Evolutionary conservation across 1,139 yeast species (phyloP), one percentile per base, ranked within the genome.

Genomic region (Oligophagozyma castellii): DNA sequence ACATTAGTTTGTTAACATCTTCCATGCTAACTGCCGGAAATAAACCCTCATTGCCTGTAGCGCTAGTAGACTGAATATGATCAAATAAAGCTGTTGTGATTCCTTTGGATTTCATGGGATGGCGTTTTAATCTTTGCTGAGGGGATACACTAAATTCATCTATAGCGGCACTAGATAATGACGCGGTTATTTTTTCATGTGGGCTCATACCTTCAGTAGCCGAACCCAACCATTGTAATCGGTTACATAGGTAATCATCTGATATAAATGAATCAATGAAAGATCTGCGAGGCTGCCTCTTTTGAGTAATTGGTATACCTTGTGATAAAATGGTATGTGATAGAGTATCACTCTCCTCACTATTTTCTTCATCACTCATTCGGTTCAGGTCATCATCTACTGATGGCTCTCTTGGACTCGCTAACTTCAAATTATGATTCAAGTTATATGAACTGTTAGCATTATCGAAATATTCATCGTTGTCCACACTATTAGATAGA

Each of bases 261-360:
- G 34, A 23, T 34, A 38, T 34, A 11, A 33, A 38, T 13, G 40
- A 39, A 24, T 44, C 51, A 18, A 48, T 43, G 23, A 47, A 48
- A 1, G 51, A 46, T 11, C 47, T 39, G 6, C 27, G 18, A 5
- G 42, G 40, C 5, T 32, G 30, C 3, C 44, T 36, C n/a, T 33
- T 36, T 6, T 32, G 35, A 5, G 33, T n/a, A 16, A 42, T 41
- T 5, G 43, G 42, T 10, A 38, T 37, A 10, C 39, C 35, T n/a
- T 21, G 22, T 4, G 27, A 21, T 13, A 20, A 8, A 8, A 24
- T 24, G 12, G 23, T 11, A n/a, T 7, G 23, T 7, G 12, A 11
- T 6, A n/a, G 10, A 12, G 5, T 7, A 6, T 21, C 23, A 7
- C 12, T 11, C 7, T 21, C 23, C 11, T 21, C 13, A n/a, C 16